Evolutionary conservation across 1,284 basidiomycete genomes (phyloP), one percentile per base, ranked within the genome.

Genomic region (Ceratobasidium sp.): DNA sequence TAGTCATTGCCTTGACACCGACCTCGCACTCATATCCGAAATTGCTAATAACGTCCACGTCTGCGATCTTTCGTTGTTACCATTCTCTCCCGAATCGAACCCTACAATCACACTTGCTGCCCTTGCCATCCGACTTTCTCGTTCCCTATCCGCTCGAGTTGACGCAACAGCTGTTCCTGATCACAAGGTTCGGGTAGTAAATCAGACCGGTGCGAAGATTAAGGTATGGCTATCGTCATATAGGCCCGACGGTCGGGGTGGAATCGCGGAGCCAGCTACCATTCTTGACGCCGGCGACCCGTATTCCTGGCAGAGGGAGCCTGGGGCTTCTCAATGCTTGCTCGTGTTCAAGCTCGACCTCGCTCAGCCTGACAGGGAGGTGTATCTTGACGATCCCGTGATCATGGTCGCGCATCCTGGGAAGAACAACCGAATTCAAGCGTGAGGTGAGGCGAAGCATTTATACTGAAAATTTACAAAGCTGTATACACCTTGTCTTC

Each of bases 61-160:
- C 46, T 80, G 80, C 71, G 80, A 81, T 28, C 70, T 79, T 44
- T 81, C 80, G 20, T 44, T 79, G 28, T 79, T 81, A 67, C 80
- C 80, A 12, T 64, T 64, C 44, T 80, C 80, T 3, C 80, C 80
- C 44, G 78, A 77, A 40, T 80, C 78, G n/a, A 81, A 81, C 56
- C 80, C 80, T 4, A 79, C 80, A 17, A 65, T 81, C 17, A 80
- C 80, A 5, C 77, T 80, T n/a, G 79, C 77, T 13, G 79, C 78
- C n/a, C 75, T 80, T 20, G 78, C 79, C 10, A 56, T 80, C 23
- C 70, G 80, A 0, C 65, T 80, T 13, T 80, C 77, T 42, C 77
- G 77, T 33, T 64, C 74, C 50, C 33, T 78, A 4, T n/a, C 33
- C 9, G 46, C 56, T 12, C 68, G 70, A 56, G 33, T 57, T 33